Conservation (phyloP, 768 basidiomycete species). For the Lanmaoa pseudosensibilis region DNA sequence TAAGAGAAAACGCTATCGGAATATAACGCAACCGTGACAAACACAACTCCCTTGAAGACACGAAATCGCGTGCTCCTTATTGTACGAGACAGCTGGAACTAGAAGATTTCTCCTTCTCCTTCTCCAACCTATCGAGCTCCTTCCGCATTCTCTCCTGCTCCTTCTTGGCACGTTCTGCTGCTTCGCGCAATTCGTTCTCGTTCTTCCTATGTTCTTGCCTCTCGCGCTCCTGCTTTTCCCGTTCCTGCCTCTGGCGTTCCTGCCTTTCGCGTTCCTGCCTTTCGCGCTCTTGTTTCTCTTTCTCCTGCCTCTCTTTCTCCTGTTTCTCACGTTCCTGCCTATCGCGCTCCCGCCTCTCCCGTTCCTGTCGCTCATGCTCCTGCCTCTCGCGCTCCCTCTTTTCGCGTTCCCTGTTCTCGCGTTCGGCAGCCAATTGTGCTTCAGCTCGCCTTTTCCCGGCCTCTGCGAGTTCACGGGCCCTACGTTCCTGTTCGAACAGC, state of each 20-base stretch:
- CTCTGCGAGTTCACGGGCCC: conserved; percentile 27
- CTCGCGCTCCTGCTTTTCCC: not conserved
- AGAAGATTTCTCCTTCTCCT: conserved; percentile 12
- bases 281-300: no score
- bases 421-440: conserved; percentile 21
- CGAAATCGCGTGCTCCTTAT: not conserved
- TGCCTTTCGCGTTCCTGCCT: not conserved
- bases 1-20: not conserved
- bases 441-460: conserved; percentile 15
- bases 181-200: not conserved
- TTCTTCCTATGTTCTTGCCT: not conserved
- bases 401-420: conserved; percentile 9
- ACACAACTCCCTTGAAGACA: not conserved
- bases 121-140: not conserved
- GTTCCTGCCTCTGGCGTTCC: not conserved
- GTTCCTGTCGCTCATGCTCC: not conserved
- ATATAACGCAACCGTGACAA: not conserved
- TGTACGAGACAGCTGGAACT: conserved; percentile 11
- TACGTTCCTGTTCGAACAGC: conserved; percentile 27
- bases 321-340: not conserved
- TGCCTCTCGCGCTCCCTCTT: not conserved
- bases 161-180: not conserved
- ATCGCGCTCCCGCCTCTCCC: not conserved
- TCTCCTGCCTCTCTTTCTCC: not conserved
- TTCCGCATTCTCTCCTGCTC: not conserved